These are phyloP conservation scores for Naganishia friedmannii DNA, from an alignment of 768 basidiomycete genomes.

Conservation along the genomic window DNA sequence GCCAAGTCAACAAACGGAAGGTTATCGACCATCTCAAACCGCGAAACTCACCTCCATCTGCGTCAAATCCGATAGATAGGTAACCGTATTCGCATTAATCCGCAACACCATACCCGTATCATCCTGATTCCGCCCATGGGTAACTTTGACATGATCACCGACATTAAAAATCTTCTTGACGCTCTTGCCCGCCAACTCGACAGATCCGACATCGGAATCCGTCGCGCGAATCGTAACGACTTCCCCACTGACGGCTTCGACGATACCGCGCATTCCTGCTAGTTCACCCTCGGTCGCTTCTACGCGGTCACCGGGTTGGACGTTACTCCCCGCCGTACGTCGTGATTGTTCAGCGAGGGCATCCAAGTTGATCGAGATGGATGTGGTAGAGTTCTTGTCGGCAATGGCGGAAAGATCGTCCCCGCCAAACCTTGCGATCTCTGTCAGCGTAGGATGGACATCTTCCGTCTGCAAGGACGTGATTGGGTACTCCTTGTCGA, in stretches of 20 bases:
- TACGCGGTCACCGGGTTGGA: constrained; percentile 97
- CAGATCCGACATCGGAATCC: constrained; percentile 69
- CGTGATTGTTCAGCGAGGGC: constrained; percentile 88
- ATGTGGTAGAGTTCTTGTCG: constrained; percentile 63
- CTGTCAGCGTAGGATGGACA: constrained; percentile 91
- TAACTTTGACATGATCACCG: constrained; percentile 98
- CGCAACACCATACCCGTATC: constrained; percentile 95
- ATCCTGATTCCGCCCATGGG: constrained; percentile 88
- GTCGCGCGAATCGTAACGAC: constrained; percentile 81
- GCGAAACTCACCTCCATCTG: constrained; percentile 75
- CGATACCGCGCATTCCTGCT: constrained; percentile 83
- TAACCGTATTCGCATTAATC: constrained; percentile 76
- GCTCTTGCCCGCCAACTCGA: constrained; percentile 62
- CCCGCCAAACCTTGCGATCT: constrained; percentile 84
- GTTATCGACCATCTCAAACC: neutral
- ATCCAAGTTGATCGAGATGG: constrained; percentile 68
- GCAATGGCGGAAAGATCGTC: constrained; percentile 54
- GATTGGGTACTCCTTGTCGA: constrained; percentile 91
- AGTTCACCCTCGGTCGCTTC: constrained; percentile 98
- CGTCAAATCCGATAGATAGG: constrained; percentile 94
- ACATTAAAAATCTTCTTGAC: constrained; percentile 93
- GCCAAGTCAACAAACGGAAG: constrained; percentile 51
- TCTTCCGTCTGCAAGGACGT: constrained; percentile 75
- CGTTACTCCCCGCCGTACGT: constrained; percentile 82
- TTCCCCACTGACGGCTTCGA: constrained; percentile 83